Percentiles rank a stretch among this genome's conserved stretches.
These are phyloP conservation scores for Limtongia smithiae DNA, from an alignment of 805 yeast genomes.

Conservation along the genomic window DNA sequence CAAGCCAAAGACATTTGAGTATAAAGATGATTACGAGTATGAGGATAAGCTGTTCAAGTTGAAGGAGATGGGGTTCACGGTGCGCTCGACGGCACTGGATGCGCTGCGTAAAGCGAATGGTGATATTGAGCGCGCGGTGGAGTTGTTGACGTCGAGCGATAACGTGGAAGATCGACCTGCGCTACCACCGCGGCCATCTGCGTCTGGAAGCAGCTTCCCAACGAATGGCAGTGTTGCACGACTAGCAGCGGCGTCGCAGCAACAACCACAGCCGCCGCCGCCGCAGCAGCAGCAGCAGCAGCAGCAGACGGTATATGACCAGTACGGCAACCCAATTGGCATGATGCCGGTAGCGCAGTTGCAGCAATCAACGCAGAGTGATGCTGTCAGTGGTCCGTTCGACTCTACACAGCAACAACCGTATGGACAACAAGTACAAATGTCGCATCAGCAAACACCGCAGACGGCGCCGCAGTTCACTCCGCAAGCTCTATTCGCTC, in stretches of 20 bases:
- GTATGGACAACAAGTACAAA: too few species aligned
- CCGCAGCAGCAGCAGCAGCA: conserved; percentile 23
- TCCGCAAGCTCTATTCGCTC: conserved; percentile 11
- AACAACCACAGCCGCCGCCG: neutral
- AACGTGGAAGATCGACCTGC: conserved; percentile 16
- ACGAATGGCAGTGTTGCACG: conserved; percentile 16
- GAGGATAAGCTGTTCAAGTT: conserved; percentile 46
- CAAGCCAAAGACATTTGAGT: conserved; percentile 6
- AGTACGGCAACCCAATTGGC: conserved; percentile 5
- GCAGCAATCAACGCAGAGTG: too few species aligned
- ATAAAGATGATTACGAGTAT: conserved; percentile 25
- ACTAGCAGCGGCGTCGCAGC: conserved; percentile 12
- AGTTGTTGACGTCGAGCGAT: conserved; percentile 35
- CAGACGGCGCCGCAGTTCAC: too few species aligned
- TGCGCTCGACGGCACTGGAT: conserved; percentile 58
- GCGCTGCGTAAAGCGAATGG: conserved; percentile 61
- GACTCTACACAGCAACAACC: too few species aligned
- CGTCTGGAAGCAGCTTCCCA: conserved; percentile 3
- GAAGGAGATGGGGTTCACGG: conserved; percentile 54
- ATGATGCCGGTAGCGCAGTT: too few species aligned
- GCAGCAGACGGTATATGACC: neutral
- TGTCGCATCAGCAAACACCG: too few species aligned
- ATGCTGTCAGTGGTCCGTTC: too few species aligned
- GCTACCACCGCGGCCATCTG: conserved; percentile 23
- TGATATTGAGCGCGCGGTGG: conserved; percentile 55